phyloP scores from a whole-genome alignment of 495 filamentous ascomycete genomes.

The Halenospora varia region DNA sequence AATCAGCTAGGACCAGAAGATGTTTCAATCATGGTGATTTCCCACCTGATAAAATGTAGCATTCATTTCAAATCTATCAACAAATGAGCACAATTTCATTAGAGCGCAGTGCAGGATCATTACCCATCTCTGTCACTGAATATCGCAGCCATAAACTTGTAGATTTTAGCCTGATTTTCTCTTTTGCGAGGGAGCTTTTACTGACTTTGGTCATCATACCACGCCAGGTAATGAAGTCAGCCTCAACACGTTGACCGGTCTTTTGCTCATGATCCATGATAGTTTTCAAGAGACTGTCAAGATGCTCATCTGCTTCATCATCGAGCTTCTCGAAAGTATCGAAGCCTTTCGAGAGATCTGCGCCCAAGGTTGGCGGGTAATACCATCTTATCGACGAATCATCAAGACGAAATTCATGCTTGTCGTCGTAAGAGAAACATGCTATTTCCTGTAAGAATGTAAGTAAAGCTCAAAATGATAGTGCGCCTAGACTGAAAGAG shows the following conservation, averaged over 20 bases:
- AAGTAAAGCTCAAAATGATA: neutral
- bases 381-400: conserved; percentile 82
- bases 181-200: neutral
- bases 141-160: conserved; percentile 77
- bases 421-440: conserved; percentile 84
- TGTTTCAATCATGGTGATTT: conserved; percentile 5
- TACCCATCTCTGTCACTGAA: conserved; percentile 81
- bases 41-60: conserved; percentile 84
- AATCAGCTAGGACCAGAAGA: conserved; percentile 16
- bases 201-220: conserved; percentile 97
- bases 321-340: conserved; percentile 81
- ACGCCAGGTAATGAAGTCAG: conserved; percentile 87
- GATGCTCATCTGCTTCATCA: conserved; percentile 77
- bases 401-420: conserved; percentile 71
- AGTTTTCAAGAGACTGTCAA: conserved; percentile 77
- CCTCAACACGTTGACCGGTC: conserved; percentile 60
- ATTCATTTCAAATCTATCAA: conserved; percentile 86
- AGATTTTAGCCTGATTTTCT: conserved; percentile 6
- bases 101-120: neutral
- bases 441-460: conserved; percentile 64
- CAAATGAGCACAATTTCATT: neutral
- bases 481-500: neutral
- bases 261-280: conserved; percentile 68
- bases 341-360: conserved; percentile 73
- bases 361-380: conserved; percentile 68